Evolutionary conservation across 495 filamentous ascomycete species (phyloP).

Genomic region (Tuber borchii): DNA sequence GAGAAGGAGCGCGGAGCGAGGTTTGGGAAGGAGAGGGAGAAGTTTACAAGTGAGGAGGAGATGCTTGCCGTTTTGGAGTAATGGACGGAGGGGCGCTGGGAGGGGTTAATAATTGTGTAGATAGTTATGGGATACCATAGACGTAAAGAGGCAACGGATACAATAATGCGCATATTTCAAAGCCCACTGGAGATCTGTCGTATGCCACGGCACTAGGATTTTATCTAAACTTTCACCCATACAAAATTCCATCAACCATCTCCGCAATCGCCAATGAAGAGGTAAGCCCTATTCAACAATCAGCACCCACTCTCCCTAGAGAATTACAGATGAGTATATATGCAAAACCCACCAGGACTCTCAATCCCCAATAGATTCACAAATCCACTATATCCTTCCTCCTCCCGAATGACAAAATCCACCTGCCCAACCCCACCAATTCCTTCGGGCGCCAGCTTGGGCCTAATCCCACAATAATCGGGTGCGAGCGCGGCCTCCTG

Average conservation of each 20-base stretch:
- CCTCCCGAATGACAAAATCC: conserved; percentile 78
- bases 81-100: neutral
- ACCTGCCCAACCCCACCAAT: conserved; percentile 60
- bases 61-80: conserved; percentile 66
- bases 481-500: conserved; percentile 59
- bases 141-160: neutral
- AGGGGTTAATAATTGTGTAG: neutral
- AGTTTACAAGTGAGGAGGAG: conserved; percentile 66
- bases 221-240: conserved; percentile 41
- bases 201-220: no score
- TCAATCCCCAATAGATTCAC: conserved; percentile 91
- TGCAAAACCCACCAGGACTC: conserved; percentile 59
- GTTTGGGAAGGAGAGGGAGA: conserved; percentile 74
- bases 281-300: conserved; percentile 52
- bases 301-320: neutral
- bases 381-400: conserved; percentile 78
- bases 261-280: conserved; percentile 83
- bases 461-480: conserved; percentile 86
- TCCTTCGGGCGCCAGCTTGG: conserved; percentile 64
- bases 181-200: conserved; percentile 1
- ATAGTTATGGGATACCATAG: neutral
- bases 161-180: neutral
- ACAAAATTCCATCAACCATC: conserved; percentile 68
- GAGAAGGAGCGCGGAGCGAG: conserved; percentile 62
- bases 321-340: neutral